Evolutionary conservation across 352 stramenopile genomes (phyloP).

Genomic region (Globisporangium irregulare): DNA sequence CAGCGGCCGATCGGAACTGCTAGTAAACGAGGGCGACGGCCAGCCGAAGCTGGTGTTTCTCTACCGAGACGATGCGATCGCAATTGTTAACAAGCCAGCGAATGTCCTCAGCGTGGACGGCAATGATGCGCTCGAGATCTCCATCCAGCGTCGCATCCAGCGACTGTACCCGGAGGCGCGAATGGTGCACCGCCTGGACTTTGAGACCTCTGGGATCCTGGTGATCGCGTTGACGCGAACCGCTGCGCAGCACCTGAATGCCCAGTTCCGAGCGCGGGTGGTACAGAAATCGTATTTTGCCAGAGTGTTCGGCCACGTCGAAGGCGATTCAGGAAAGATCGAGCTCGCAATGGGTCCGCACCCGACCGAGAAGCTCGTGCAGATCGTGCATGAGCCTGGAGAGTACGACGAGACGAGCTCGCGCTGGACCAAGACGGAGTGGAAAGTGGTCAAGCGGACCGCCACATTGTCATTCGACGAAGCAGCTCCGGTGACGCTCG

Average conservation of each 20-base stretch:
- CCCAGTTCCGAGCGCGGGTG: slow-evolving; percentile 58
- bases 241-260: slow-evolving; percentile 58
- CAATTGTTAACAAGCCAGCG: slow-evolving; percentile 60
- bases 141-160: slow-evolving; percentile 44
- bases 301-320: slow-evolving; percentile 39
- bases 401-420: slow-evolving; percentile 10
- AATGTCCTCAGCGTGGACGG: slow-evolving; percentile 62
- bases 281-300: slow-evolving; percentile 65
- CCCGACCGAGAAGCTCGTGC: slow-evolving; percentile 41
- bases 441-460: slow-evolving; percentile 11
- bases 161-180: slow-evolving; percentile 46
- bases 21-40: background rate
- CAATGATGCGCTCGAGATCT: slow-evolving; percentile 30
- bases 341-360: slow-evolving; percentile 51
- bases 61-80: slow-evolving; percentile 48
- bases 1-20: slow-evolving; percentile 1
- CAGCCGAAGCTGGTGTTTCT: slow-evolving; percentile 26
- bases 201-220: slow-evolving; percentile 71
- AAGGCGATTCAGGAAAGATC: slow-evolving; percentile 26
- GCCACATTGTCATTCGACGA: background rate
- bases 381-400: slow-evolving; percentile 32
- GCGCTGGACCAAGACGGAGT: slow-evolving; percentile 23
- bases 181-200: slow-evolving; percentile 79
- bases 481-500: slow-evolving; percentile 22
- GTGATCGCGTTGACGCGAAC: slow-evolving; percentile 60